phyloP scores from a whole-genome alignment of 2,329 filamentous ascomycete species.

The Diaporthe amygdali region DNA sequence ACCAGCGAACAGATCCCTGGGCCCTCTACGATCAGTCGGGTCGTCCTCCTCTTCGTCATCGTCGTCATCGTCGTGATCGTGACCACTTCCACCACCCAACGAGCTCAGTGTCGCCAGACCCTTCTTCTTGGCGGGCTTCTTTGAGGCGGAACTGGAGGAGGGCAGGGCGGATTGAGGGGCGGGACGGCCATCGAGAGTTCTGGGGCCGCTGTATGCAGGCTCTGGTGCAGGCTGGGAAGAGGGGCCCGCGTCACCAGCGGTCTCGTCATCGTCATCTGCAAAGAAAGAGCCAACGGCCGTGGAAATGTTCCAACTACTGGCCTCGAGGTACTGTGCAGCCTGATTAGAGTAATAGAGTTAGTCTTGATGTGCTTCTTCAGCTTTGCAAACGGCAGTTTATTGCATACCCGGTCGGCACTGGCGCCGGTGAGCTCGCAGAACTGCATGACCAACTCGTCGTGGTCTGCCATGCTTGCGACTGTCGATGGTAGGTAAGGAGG shows the following conservation, averaged over 20 bases:
- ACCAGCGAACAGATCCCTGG: conserved; percentile 78
- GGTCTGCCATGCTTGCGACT: conserved; percentile 41
- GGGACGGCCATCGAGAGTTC: conserved; percentile 67
- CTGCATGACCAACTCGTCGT: conserved; percentile 53
- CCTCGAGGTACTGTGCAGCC: conserved; percentile 71
- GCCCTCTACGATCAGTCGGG: conserved; percentile 62
- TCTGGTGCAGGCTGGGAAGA: conserved; percentile 36
- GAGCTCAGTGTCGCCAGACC: conserved; percentile 68
- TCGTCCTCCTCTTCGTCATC: conserved; percentile 61
- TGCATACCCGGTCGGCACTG: conserved; percentile 50
- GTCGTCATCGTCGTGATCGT: conserved; percentile 64
- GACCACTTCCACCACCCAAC: conserved; percentile 53
- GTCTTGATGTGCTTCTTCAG: neutral
- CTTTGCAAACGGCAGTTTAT: neutral
- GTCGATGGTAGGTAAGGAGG: neutral
- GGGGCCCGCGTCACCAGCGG: conserved; percentile 49
- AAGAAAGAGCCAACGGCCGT: conserved; percentile 68
- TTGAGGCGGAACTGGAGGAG: conserved; percentile 40
- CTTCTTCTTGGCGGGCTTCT: conserved; percentile 57
- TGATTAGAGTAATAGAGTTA: conserved; percentile 38
- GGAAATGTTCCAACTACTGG: conserved; percentile 70
- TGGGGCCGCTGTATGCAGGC: conserved; percentile 61
- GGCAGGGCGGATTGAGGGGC: conserved; percentile 49
- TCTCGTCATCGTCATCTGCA: conserved; percentile 58
- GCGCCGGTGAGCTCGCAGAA: conserved; percentile 63